These are phyloP conservation scores for Metarhizium guizhouense DNA, from an alignment of 2,329 filamentous ascomycete species.

Conservation along the genomic window DNA sequence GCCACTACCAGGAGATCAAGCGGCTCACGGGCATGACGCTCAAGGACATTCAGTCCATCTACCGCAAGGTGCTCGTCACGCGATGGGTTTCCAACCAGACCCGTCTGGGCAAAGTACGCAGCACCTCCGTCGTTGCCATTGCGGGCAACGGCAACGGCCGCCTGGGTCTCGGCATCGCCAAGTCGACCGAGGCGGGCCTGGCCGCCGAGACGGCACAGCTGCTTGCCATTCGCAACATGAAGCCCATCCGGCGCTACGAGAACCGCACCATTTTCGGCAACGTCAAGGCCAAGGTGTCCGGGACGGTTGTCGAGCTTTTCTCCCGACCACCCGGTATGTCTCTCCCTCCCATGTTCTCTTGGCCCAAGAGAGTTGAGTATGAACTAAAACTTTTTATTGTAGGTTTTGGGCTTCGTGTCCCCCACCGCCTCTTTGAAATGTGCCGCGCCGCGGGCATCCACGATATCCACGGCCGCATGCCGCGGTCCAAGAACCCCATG, in stretches of 20 bases:
- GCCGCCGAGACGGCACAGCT: constrained; percentile 66
- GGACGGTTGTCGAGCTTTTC: constrained; percentile 74
- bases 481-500: constrained; percentile 88
- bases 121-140: constrained; percentile 65
- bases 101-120: constrained; percentile 84
- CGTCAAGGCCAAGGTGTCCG: constrained; percentile 75
- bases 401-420: constrained; percentile 93
- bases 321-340: constrained; percentile 76
- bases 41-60: constrained; percentile 43
- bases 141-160: constrained; percentile 83
- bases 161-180: constrained; percentile 83
- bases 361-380: not conserved
- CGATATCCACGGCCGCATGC: constrained; percentile 76
- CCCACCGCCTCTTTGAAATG: constrained; percentile 90
- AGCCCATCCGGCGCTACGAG: constrained; percentile 86
- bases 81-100: constrained; percentile 86
- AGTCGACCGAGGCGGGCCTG: constrained; percentile 64
- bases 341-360: not conserved
- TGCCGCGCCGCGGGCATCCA: constrained; percentile 77
- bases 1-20: constrained; percentile 43
- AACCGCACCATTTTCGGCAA: constrained; percentile 84
- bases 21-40: constrained; percentile 45
- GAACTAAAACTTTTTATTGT: not conserved
- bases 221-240: constrained; percentile 83
- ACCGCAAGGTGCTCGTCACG: constrained; percentile 62